Evolutionary conservation across 2,329 filamentous ascomycete genomes (phyloP), one percentile per base, ranked within the genome.

Genomic region (Claviceps capensis): DNA sequence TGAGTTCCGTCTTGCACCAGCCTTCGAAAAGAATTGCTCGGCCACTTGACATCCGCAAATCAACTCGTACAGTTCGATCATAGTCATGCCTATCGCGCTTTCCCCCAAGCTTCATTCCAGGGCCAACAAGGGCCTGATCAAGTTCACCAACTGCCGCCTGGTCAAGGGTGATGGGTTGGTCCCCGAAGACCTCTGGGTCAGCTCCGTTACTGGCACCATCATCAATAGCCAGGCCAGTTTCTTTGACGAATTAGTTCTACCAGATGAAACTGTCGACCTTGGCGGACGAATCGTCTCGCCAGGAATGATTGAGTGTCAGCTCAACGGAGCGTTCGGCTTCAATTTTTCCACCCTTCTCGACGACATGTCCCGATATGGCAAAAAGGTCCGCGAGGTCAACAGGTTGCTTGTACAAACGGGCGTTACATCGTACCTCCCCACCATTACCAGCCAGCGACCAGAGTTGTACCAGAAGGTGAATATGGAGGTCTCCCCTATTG

Each of bases 311-410:
- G 90, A 96, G 58, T 85, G 85, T 50, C 90, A 96, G 67, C 81
- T 96, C 59, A 96, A 96, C 62, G 90, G 90, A 47, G 89, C 86
- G 9, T 91, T 89, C 61, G 89, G 89, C 52, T 94, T 95, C 73
- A 91, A 95, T 71, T 95, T 94, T 66, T 93, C 88, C 3, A 81
- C 82, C 1, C 74, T 88, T 9, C 80, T 86, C n/a, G 75, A 82
- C 16, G 79, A 85, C 60, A 80, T 78, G 67, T 69, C 74, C 34
- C 74, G 77, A 49, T 95, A 94, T 61, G 78, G 79, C 53, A 84
- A 87, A 65, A 82, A 80, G n/a, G 71, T 95, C 48, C 74, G 74
- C 56, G 73, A 81, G 53, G 75, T 91, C 55, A 93, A 93, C 67
- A 79, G 73, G 57, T 75, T 78, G 34, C 73, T 96, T 50, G 76